These are phyloP conservation scores for Phytophthora fragariae DNA, from an alignment of 352 stramenopile genomes.

Conservation along the genomic window DNA sequence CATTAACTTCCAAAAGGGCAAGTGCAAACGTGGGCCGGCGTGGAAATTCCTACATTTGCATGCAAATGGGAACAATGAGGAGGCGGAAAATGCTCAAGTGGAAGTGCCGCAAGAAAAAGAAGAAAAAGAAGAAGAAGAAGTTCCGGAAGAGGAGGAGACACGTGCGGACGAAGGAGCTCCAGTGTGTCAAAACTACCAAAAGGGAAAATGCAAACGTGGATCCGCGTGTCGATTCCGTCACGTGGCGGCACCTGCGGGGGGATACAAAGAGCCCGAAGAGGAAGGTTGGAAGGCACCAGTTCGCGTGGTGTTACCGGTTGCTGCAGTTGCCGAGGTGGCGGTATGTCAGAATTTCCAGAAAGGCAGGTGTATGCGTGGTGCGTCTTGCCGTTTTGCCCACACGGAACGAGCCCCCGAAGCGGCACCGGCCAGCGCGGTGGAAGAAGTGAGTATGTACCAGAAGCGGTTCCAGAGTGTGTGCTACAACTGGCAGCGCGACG, in stretches of 20 bases:
- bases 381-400: conserved; percentile 68
- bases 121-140: conserved; percentile 11
- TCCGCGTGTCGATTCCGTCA: conserved; percentile 69
- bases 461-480: conserved; percentile 72
- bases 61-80: conserved; percentile 16
- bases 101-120: neutral
- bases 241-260: conserved; percentile 29
- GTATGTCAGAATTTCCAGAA: conserved; percentile 64
- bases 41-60: conserved; percentile 72
- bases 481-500: conserved; percentile 68
- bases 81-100: conserved; percentile 11
- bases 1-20: conserved; percentile 80
- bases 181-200: conserved; percentile 72
- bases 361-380: conserved; percentile 52
- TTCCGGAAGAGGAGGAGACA: conserved; percentile 43
- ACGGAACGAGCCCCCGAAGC: conserved; percentile 37
- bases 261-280: conserved; percentile 24
- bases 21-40: conserved; percentile 65
- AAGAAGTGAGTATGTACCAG: conserved; percentile 69
- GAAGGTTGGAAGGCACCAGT: conserved; percentile 36
- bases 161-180: conserved; percentile 55
- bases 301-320: conserved; percentile 46
- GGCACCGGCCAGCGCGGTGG: conserved; percentile 37
- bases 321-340: conserved; percentile 54
- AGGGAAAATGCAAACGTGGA: conserved; percentile 77